A percentile compares a stretch with the other conserved stretches of the same genome.
Conservation (phyloP, 352 stramenopile species). For the Phytopythium delawarense region DNA sequence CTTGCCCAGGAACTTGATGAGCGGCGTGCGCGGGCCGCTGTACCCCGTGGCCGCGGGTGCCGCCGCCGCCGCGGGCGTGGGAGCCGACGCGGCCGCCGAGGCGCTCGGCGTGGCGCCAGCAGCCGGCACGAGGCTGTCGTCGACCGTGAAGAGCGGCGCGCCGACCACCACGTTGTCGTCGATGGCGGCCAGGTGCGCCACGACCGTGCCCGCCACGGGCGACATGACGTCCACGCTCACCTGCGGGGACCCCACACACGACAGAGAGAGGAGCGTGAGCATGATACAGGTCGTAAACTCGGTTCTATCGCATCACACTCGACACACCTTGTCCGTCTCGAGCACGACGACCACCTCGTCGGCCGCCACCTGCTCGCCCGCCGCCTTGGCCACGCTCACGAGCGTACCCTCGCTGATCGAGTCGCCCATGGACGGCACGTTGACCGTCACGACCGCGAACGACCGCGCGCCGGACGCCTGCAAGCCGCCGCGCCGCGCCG, state of each 20-base stretch:
- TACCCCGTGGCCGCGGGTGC: slow-evolving; percentile 5
- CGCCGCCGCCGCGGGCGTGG: slow-evolving; percentile 31
- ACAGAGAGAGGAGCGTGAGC: not conserved
- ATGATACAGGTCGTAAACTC: not conserved
- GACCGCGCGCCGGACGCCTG: slow-evolving; percentile 38
- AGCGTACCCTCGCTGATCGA: slow-evolving; percentile 98
- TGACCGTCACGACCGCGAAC: slow-evolving; percentile 62
- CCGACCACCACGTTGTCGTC: slow-evolving; percentile 97
- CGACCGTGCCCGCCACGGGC: slow-evolving; percentile 87
- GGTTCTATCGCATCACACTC: too few relatives aligned
- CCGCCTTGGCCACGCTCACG: slow-evolving; percentile 92
- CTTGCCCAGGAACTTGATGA: slow-evolving; percentile 75
- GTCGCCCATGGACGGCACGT: slow-evolving; percentile 91
- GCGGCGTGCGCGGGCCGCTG: slow-evolving; percentile 43
- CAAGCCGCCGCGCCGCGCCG: slow-evolving; percentile 25
- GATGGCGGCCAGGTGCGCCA: slow-evolving; percentile 92
- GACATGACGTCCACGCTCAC: slow-evolving; percentile 91
- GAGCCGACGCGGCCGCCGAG: slow-evolving; percentile 4
- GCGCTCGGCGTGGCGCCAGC: slow-evolving; percentile 18
- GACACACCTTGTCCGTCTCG: slow-evolving; percentile 98
- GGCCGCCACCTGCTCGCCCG: slow-evolving; percentile 90
- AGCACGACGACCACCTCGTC: slow-evolving; percentile 98
- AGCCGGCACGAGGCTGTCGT: slow-evolving; percentile 62
- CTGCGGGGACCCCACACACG: slow-evolving; percentile 11
- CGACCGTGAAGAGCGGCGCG: slow-evolving; percentile 90